Base-by-base conservation (phyloP, 495 filamentous ascomycete genomes). In the Cercophora newfieldiana region DNA sequence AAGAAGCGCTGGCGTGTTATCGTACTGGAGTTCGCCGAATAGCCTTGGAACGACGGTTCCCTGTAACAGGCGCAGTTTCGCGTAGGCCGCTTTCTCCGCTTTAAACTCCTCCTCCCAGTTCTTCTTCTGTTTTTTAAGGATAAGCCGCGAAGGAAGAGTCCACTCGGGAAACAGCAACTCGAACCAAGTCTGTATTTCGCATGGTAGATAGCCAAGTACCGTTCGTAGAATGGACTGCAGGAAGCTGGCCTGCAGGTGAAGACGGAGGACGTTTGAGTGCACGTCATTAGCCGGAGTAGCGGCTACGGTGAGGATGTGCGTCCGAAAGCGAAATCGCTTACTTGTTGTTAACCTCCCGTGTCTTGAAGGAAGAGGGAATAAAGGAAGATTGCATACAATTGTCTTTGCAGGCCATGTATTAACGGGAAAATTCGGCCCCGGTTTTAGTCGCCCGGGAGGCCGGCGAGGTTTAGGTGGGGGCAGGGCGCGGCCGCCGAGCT, bases 281-380 rank as follows among this genome's bases (percentile, higher is more conserved):
- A 63, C 59, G 28, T 25, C 16, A 48, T 69, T 30, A 30, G 21
- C 67, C 37, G 25, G 48, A 12, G 47, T 69, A 18, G 54, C 48
- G 53, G 47, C 51, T 50, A 47, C 67, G 48, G 16, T 33, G 22
- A 69, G 44, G 63, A 21, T 47, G 26, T 55, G 67, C 47, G 64
- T 69, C n/a, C 59, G 63, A 66, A 66, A 66, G 48, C 63, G 58
- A 63, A 69, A 57, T 30, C 56, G 57, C 57, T 68, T 21, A 24
- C 10, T 25, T 12, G 33, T 49, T 56, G 54, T 66, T 19, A 50
- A 30, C n/a, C 16, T 60, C 26, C 2, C 16, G 30, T 50, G 30
- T 49, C 31, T 56, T 2, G 22, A 57, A 25, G 22, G 54, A 22
- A 57, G 29, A 22, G n/a, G 19, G 24, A 5, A n/a, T n/a, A n/a